Evolutionary conservation across 257 asterid genomes (phyloP), one percentile per base, ranked within the genome.

Genomic region (Anisodus tanguticus): DNA sequence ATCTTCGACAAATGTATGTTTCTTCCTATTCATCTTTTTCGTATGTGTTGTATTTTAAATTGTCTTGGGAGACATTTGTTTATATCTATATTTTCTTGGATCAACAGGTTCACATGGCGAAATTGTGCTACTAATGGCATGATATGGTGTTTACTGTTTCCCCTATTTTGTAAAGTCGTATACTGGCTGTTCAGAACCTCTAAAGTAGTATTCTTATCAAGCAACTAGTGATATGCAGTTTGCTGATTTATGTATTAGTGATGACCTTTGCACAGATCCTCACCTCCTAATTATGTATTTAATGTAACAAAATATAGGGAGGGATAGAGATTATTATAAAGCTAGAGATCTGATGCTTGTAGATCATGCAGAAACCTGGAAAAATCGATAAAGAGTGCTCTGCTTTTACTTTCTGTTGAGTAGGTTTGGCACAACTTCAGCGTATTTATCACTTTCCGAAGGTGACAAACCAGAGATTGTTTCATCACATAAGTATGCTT

Each of bases 71-170:
- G 53, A 39, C 43, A n/a, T 49, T 13, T 74, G 19, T 19, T 62
- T 35, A 53, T n/a, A 39, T 31, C 57, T 13, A 77, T 83, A 74
- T 67, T 82, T 31, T 41, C 69, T 78, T 80, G 68, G 68, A 15
- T 83, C 67, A 60, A 82, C 95, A 94, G 98, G 97, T 86, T 87
- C 87, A 17, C 86, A 84, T 54, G 97, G 97, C 15, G 94, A 91
- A 79, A 81, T 90, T 83, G 66, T 90, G 82, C 87, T 92, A 26
- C 87, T 92, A 35, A 83, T 86, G 91, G 94, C 88, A 0, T 94
- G 89, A 90, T 86, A 47, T 13, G 59, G 71, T 39, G 35, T 31
- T 31, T 31, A 31, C 35, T 31, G 39, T 60, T 80, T 8, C 43
- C 81, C 26, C 45, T 51, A 3, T 51, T 51, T 76, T 76, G 45